Evolutionary conservation across 2,329 filamentous ascomycete species (phyloP).

Genomic region (Diplodia intermedia): DNA sequence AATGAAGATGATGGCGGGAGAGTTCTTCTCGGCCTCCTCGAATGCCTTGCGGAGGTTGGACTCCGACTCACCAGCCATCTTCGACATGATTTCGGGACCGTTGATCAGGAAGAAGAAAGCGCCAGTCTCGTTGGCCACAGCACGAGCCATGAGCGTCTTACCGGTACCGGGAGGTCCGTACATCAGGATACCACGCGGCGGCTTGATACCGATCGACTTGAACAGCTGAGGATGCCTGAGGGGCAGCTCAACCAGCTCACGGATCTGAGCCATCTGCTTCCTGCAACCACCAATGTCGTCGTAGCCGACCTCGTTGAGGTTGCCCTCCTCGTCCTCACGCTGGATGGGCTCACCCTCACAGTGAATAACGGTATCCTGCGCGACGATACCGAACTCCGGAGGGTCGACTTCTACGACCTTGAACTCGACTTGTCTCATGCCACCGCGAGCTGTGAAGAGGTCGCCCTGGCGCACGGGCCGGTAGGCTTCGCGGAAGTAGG

Average conservation of each 20-base stretch:
- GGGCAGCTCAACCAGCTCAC: conserved; percentile 96
- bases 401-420: conserved; percentile 99
- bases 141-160: conserved; percentile 99
- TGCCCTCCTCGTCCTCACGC: conserved; percentile 98
- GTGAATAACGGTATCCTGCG: conserved; percentile 98
- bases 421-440: conserved; percentile 99
- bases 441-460: conserved; percentile 94
- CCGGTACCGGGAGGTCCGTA: conserved; percentile 94
- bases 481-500: conserved; percentile 99
- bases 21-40: conserved; percentile 99
- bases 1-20: conserved; percentile 98
- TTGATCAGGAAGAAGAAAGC: conserved; percentile 99
- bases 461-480: conserved; percentile 96
- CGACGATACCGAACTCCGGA: conserved; percentile 97
- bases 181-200: conserved; percentile 95
- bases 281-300: conserved; percentile 99
- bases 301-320: conserved; percentile 98
- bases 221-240: conserved; percentile 97
- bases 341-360: conserved; percentile 97
- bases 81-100: conserved; percentile 99
- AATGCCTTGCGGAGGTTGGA: conserved; percentile 99
- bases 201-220: conserved; percentile 99
- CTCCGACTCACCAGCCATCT: conserved; percentile 99
- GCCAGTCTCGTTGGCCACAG: conserved; percentile 97
- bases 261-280: conserved; percentile 99